Percentiles rank a stretch among this genome's conserved stretches.
Evolutionary conservation across 306 rosid genomes (phyloP).

Genomic region (Alnus glutinosa): DNA sequence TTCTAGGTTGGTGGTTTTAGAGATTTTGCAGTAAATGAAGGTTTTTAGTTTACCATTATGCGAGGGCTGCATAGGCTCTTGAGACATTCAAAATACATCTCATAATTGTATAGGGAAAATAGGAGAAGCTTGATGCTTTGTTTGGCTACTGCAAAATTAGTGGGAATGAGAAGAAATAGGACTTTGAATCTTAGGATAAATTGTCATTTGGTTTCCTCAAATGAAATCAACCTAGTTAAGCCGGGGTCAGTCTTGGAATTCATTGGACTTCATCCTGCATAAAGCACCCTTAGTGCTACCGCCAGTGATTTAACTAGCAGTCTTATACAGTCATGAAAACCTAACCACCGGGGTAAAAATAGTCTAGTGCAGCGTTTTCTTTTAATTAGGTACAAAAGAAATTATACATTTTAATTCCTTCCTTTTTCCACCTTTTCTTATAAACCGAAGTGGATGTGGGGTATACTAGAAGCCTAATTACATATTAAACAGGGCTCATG

Average conservation of each 20-base stretch:
- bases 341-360: not conserved
- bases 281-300: not conserved
- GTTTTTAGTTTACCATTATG: not conserved
- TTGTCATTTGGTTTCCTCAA: not conserved
- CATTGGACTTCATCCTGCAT: not conserved
- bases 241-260: not conserved
- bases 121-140: constrained; percentile 8
- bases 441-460: not conserved
- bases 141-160: not conserved
- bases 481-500: not conserved
- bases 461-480: not conserved
- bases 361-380: not conserved
- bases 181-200: not conserved
- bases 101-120: not conserved
- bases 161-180: not conserved
- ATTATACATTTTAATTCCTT: not conserved
- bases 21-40: not conserved
- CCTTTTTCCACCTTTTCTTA: not conserved
- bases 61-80: not conserved
- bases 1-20: not conserved
- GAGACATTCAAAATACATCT: not conserved
- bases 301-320: not conserved
- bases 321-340: not conserved
- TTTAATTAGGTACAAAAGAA: not conserved
- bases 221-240: not conserved